phyloP scores from a whole-genome alignment of 768 basidiomycete species.

The Lenzites betulinus region DNA sequence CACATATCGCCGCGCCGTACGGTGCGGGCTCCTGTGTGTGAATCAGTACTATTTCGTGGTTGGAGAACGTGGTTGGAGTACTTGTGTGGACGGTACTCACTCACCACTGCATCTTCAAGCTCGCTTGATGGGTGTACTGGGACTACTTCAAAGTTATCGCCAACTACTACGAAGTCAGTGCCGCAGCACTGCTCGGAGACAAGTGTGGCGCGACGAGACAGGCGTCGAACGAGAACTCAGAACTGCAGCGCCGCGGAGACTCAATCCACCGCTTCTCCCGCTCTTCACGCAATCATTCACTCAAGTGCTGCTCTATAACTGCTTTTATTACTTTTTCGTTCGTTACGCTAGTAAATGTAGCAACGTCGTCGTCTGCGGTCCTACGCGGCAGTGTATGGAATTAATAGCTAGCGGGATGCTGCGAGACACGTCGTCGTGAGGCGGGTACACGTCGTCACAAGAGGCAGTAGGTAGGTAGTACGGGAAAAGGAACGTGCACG shows the following conservation, averaged over 20 bases:
- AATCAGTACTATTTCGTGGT: too few relatives aligned
- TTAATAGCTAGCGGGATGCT: constrained; percentile 11
- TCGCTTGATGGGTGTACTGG: too few relatives aligned
- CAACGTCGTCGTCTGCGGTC: constrained; percentile 19
- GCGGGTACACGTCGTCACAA: background rate
- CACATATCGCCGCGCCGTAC: too few relatives aligned
- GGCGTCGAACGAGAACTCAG: too few relatives aligned
- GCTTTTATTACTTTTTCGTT: constrained; percentile 20
- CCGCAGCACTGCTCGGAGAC: too few relatives aligned
- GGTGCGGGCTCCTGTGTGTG: background rate
- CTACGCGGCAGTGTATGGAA: constrained; percentile 16
- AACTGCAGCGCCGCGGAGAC: background rate
- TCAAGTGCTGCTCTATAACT: constrained; percentile 17
- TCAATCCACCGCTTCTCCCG: background rate
- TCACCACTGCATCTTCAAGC: too few relatives aligned
- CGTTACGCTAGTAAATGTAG: constrained; percentile 19
- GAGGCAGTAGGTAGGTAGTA: background rate
- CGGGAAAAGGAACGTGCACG: constrained; percentile 20
- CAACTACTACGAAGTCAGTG: too few relatives aligned
- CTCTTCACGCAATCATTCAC: too few relatives aligned
- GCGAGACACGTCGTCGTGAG: constrained; percentile 18
- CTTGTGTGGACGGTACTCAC: too few relatives aligned
- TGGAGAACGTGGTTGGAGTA: too few relatives aligned
- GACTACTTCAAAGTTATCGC: too few relatives aligned
- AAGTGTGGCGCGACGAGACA: too few relatives aligned